Base-by-base conservation (phyloP, 352 stramenopile species). In the Phytophthora rubi region DNA sequence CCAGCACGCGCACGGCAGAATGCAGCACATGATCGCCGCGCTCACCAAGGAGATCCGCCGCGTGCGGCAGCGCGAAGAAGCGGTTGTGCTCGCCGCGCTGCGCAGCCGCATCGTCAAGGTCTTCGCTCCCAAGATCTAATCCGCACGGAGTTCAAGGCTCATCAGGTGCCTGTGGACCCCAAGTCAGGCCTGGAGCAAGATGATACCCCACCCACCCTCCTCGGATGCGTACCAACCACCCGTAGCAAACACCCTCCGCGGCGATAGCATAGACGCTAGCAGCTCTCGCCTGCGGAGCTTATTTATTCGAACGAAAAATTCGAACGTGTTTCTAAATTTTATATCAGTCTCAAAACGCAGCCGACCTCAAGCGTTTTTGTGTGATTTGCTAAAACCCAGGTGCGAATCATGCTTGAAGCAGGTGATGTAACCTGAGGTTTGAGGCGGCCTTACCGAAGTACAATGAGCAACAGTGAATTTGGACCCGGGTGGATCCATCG, bases 101-200 rank as follows among this genome's bases (percentile, higher is more conserved):
- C 82, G 81, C 30, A 81, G 71, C 5, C 73, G 82, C 47, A 64
- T 86, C n/a, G 67, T 90, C 53, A 87, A 86, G 65, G 58, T 91
- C 28, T 65, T 81, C 42, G 69, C 70, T 6, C 58, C 69, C 39
- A 91, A 88, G 65, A 55, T 80, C 16, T 86, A 81, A 60, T 33
- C 44, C 39, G 63, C 9, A 16, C 45, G 18, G 42, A 58, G 62
- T 49, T 23, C 42, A 59, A 23, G 23, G 23, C 23, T 3, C 23
- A 26, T 26, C 23, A 26, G 23, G 23, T 26, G 23, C 23, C 23
- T 26, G 23, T 3, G 23, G 23, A 26, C 23, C 23, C 23, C 23
- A 26, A 26, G 23, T 26, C 7, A 39, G 33, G 33, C 33, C 8
- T 39, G 8, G 33, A 39, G 33, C 33, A 39, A 39, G 33, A 39